Base-by-base conservation (phyloP, 1,284 basidiomycete genomes). In the Moesziomyces antarcticus region DNA sequence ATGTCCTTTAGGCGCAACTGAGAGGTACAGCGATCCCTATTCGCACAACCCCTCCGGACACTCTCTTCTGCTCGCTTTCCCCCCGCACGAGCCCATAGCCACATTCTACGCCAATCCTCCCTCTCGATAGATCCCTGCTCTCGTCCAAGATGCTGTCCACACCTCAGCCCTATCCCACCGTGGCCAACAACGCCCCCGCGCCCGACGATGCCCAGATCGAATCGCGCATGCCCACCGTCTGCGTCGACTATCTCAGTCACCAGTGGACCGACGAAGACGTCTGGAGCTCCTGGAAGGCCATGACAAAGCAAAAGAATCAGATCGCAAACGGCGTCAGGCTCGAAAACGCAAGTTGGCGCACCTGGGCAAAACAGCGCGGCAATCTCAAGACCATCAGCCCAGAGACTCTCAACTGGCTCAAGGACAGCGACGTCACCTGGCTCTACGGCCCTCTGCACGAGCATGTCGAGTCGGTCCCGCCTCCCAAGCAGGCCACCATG, bases 341-440 rank as follows among this genome's bases (percentile, higher is more conserved):
- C 65, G 97, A 99, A 87, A 99, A 99, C 83, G 97, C 97, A 5
- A 93, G 91, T 79, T 99, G 96, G 96, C 87, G 97, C 47, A 98
- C 96, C 1, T 99, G 97, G 96, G 96, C 95, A 89, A 98, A 99
- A 86, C 96, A 98, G 88, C 88, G 96, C 72, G 97, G 97, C 80
- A 94, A 95, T 75, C 89, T 99, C 63, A 93, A 92, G 86, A 99
- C 96, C 0, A 90, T 99, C 84, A 92, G 90, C 45, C 96, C 96
- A 64, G 96, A 99, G 86, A 97, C 96, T 3, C 89, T 99, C 78
- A 99, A 99, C 85, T 99, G 96, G 96, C 89, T 99, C 78, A 99
- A 99, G 85, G 97, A 99, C 86, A 95, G 93, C 25, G 96, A 99
- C 84, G 96, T 99, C 30, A 99, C 97, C 13, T 99, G 97, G 96